Conservation (phyloP, 106 monocot genomes). For the Dioscorea dumetorum region DNA sequence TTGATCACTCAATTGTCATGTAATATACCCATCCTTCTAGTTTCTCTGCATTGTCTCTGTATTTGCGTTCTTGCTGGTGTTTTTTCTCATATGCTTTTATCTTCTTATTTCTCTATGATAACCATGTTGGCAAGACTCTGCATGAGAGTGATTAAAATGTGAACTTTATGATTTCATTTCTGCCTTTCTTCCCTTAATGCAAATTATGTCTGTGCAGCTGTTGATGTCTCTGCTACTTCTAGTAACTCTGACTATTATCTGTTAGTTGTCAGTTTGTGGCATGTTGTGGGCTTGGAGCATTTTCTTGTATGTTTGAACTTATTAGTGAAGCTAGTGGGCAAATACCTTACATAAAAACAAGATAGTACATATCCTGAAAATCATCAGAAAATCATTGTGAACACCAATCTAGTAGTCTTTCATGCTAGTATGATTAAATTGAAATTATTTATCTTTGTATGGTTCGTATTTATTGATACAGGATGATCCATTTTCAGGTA, state of each 20-base stretch:
- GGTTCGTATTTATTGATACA: neutral
- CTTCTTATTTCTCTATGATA: neutral
- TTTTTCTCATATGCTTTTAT: neutral
- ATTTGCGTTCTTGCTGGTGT: neutral
- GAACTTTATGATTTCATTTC: too few species aligned
- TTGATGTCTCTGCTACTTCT: too few species aligned
- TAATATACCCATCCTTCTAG: slow-evolving; percentile 8
- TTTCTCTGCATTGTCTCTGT: neutral
- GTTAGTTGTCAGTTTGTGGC: too few species aligned
- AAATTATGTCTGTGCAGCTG: too few species aligned
- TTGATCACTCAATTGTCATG: slow-evolving; percentile 99
- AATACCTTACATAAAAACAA: neutral
- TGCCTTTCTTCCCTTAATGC: too few species aligned
- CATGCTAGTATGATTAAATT: neutral
- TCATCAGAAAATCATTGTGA: neutral
- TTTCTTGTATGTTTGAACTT: neutral
- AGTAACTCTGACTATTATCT: too few species aligned
- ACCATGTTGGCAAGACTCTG: neutral
- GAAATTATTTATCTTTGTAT: neutral
- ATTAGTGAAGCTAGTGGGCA: neutral
- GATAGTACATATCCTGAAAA: neutral
- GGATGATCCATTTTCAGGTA: slow-evolving; percentile 53
- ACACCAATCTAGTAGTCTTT: neutral
- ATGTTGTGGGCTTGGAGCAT: too few species aligned
- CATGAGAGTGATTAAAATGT: too few species aligned